Evolutionary conservation across 2,329 filamentous ascomycete genomes (phyloP), one percentile per base, ranked within the genome.

Genomic region (Neofusicoccum sp.): DNA sequence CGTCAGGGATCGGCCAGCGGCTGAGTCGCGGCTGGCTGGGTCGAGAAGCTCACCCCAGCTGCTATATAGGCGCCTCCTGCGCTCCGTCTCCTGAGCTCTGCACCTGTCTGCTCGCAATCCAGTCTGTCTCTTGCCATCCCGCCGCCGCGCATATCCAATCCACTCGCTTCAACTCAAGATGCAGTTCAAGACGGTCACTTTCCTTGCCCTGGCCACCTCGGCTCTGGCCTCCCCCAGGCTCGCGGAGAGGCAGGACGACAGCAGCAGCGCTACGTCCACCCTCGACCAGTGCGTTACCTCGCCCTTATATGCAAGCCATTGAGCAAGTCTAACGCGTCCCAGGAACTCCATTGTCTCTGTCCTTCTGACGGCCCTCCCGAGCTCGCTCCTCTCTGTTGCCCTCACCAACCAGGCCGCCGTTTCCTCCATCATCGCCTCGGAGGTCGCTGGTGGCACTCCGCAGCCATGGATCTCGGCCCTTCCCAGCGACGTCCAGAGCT

Each of bases 401-500:
- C 66, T 78, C 58, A 79, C 78, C 65, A 79, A 79, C 70, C 69
- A 73, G 16, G 71, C 74, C 60, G 77, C 73, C 49, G 79, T 79
- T 66, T 75, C 74, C 61, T 70, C 74, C 9, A 70, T 76, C 47
- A 74, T 83, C 70, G 74, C 74, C 11, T 78, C 79, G 7, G 75
- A 80, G 49, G 75, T 82, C 71, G 69, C 73, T 9, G 77, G 76
- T 36, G 77, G 79, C 68, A 70, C 74, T 34, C 77, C 76, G 16
- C 79, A 80, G 16, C 65, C 71, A 3, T 82, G 80, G 80, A 82
- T 79, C 71, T 69, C 74, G 7, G 73, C 76, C 7, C 76, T 82
- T 3, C 80, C 80, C 6, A 68, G 74, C 48, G 78, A 79, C 62
- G 74, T 83, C 50, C 75, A 82, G 73, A 76, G 71, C 49, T 77